Conservation (phyloP, 2,329 filamentous ascomycete species). For the Trematosphaeria pertusa region DNA sequence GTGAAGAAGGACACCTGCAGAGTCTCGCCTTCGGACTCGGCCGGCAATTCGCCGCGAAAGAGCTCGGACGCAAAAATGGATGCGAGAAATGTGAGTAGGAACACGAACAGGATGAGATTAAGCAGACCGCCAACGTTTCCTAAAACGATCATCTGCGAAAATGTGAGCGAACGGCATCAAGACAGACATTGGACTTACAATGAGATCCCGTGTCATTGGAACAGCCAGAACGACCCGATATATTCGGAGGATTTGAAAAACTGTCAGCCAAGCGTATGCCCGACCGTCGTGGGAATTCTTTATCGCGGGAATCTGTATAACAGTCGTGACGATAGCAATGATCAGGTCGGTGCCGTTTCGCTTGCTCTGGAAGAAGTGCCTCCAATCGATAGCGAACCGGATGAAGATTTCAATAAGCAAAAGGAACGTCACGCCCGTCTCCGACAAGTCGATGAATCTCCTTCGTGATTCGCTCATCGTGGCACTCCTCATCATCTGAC, state of each 20-base stretch:
- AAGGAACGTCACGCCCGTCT: slow-evolving; percentile 77
- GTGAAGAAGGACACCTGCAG: slow-evolving; percentile 81
- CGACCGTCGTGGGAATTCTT: slow-evolving; percentile 66
- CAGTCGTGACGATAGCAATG: slow-evolving; percentile 79
- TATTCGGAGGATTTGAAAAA: slow-evolving; percentile 91
- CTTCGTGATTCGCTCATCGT: slow-evolving; percentile 70
- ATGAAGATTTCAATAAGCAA: slow-evolving; percentile 83
- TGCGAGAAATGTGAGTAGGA: slow-evolving; percentile 91
- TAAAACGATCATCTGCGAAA: slow-evolving; percentile 70
- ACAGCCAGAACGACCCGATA: slow-evolving; percentile 93
- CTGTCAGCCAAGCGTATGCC: slow-evolving; percentile 83
- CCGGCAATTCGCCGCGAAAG: slow-evolving; percentile 84
- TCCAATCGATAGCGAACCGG: slow-evolving; percentile 80
- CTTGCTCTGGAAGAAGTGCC: slow-evolving; percentile 75
- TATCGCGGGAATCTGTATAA: slow-evolving; percentile 87
- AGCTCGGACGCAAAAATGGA: slow-evolving; percentile 93
- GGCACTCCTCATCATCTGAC: slow-evolving; percentile 78
- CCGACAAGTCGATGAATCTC: slow-evolving; percentile 72
- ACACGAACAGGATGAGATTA: slow-evolving; percentile 95
- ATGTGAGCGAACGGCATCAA: slow-evolving; percentile 16
- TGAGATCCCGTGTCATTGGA: slow-evolving; percentile 84
- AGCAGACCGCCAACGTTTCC: slow-evolving; percentile 91
- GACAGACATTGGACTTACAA: slow-evolving; percentile 57
- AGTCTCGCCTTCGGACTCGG: slow-evolving; percentile 63
- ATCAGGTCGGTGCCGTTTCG: slow-evolving; percentile 81